phyloP scores from a whole-genome alignment of 441 rosid species.

The Populus hybrid region DNA sequence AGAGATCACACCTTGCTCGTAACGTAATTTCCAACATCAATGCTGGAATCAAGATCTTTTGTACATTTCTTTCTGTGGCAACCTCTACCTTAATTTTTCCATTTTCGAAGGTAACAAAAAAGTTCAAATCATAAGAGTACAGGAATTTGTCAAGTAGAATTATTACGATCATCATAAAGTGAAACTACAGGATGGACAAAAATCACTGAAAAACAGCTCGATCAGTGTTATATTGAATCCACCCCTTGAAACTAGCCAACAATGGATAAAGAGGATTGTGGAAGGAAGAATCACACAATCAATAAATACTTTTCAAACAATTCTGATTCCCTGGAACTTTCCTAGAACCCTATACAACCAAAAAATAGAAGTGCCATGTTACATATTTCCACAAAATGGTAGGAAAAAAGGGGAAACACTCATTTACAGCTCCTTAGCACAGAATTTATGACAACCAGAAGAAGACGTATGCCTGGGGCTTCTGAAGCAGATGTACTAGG shows the following conservation, averaged over 20 bases:
- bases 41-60: not conserved
- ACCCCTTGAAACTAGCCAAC: not conserved
- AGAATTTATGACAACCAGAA: slow-evolving; percentile 61
- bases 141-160: not conserved
- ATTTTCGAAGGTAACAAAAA: not conserved
- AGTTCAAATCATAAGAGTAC: not conserved
- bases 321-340: slow-evolving; percentile 9
- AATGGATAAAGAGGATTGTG: too few species aligned
- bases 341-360: not conserved
- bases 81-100: not conserved
- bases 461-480: slow-evolving; percentile 48
- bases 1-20: not conserved
- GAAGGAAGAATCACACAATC: not conserved
- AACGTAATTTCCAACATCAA: not conserved
- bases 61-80: not conserved
- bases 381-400: slow-evolving; percentile 28
- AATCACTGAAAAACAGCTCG: not conserved
- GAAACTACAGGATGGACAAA: not conserved
- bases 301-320: not conserved
- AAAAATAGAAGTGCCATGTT: slow-evolving; percentile 7
- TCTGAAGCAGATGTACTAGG: slow-evolving; percentile 45
- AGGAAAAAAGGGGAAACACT: slow-evolving; percentile 20
- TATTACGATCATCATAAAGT: not conserved
- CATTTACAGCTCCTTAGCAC: slow-evolving; percentile 66
- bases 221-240: not conserved